Evolutionary conservation across 495 filamentous ascomycete genomes (phyloP), one percentile per base, ranked within the genome.

Genomic region (Penicillium steckii): DNA sequence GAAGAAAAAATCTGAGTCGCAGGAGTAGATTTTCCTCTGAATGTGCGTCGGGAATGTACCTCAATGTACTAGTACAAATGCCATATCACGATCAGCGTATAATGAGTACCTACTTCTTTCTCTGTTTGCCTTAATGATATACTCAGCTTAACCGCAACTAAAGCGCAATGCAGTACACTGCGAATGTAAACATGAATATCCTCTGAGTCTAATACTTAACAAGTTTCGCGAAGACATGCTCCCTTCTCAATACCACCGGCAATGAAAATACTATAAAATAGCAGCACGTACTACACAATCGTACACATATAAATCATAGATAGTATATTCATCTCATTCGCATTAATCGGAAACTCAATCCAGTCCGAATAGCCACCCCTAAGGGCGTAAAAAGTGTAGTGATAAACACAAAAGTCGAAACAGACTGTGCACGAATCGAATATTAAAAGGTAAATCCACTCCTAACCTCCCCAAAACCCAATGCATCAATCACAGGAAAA

Each of bases 241-340:
- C n/a, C n/a, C n/a, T n/a, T n/a, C n/a, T n/a, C n/a, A n/a, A n/a
- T n/a, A n/a, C n/a, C n/a, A n/a, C n/a, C n/a, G n/a, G n/a, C n/a
- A n/a, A n/a, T n/a, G n/a, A n/a, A n/a, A 33, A 13, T 7, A 33
- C 30, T 33, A 33, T 13, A n/a, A n/a, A n/a, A n/a, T n/a, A n/a
- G n/a, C n/a, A n/a, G n/a, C n/a, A n/a, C n/a, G n/a, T n/a, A 12
- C 32, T 37, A 7, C 10, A 8, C 15, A 37, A 37, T 3, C 18
- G 18, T 37, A 37, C n/a, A n/a, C n/a, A n/a, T 12, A 29, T 29
- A 41, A 8, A 42, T 55, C 19, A 59, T 60, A 52, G 48, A 55
- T 43, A 33, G 51, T 59, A 60, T 60, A 52, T 60, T 60, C 57
- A 42, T 60, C 46, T 58, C 57, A 33, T 40, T 35, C 22, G 44